phyloP scores from a whole-genome alignment of 2,329 filamentous ascomycete species.

The Sporothrix pallida region DNA sequence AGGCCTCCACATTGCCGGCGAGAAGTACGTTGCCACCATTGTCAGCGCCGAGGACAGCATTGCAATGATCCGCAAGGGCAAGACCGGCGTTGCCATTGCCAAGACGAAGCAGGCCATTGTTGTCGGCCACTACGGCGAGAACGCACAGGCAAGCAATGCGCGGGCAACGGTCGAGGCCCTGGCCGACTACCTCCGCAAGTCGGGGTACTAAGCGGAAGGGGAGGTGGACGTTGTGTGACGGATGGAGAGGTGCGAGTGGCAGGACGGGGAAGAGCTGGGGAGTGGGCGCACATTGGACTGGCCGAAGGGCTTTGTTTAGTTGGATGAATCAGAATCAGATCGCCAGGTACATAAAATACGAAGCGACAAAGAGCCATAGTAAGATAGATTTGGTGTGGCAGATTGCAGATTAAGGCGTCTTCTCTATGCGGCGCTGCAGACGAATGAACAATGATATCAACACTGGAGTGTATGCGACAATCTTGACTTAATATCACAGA shows the following conservation, averaged over 20 bases:
- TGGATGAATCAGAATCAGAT: constrained; percentile 19
- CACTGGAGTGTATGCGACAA: background rate
- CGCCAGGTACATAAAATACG: constrained; percentile 25
- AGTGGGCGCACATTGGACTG: constrained; percentile 8
- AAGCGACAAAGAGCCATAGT: constrained; percentile 26
- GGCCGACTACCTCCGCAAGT: constrained; percentile 82
- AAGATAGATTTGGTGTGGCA: constrained; percentile 31
- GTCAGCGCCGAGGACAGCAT: constrained; percentile 63
- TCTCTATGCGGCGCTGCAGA: background rate
- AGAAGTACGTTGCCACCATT: constrained; percentile 78
- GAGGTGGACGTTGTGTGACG: background rate
- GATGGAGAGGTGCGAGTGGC: background rate
- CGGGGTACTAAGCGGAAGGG: constrained; percentile 68
- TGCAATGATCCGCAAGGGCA: constrained; percentile 54
- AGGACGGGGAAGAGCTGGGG: background rate
- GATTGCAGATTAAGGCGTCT: constrained; percentile 6
- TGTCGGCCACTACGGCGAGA: constrained; percentile 82
- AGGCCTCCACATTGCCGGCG: constrained; percentile 76
- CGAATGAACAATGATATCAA: constrained; percentile 24
- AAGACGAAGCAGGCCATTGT: constrained; percentile 91
- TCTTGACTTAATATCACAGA: background rate
- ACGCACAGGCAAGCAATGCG: constrained; percentile 73
- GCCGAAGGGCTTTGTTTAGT: background rate
- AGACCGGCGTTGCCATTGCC: constrained; percentile 78
- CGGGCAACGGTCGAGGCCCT: constrained; percentile 80